These are phyloP conservation scores for Calonectria hawksworthii DNA, from an alignment of 2,329 filamentous ascomycete species.

Conservation along the genomic window DNA sequence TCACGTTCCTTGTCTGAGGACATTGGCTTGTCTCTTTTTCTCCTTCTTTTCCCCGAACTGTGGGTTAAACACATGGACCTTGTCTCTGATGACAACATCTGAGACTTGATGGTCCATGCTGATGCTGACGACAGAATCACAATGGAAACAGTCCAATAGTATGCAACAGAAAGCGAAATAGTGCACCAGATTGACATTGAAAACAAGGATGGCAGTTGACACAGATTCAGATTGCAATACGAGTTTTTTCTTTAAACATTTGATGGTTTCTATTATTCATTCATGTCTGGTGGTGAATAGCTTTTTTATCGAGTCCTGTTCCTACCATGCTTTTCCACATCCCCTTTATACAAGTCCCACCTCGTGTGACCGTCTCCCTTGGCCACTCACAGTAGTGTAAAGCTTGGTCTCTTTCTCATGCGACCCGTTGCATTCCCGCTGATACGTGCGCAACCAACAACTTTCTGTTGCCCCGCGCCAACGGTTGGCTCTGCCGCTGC, in stretches of 20 bases:
- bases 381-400: conserved; percentile 21
- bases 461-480: conserved; percentile 9
- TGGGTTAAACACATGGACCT: neutral
- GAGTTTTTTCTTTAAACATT: conserved; percentile 4
- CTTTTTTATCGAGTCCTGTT: conserved; percentile 36
- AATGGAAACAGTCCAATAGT: neutral
- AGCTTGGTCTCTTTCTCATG: conserved; percentile 19
- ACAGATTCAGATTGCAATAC: neutral
- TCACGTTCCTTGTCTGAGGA: neutral
- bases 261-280: conserved; percentile 44
- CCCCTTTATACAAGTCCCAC: conserved; percentile 35
- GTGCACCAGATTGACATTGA: neutral
- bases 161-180: neutral
- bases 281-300: conserved; percentile 31
- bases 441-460: neutral
- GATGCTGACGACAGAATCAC: neutral
- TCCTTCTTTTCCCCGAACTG: neutral
- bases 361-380: conserved; percentile 31
- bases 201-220: too few relatives aligned
- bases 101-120: neutral
- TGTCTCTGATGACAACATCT: neutral
- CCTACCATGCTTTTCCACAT: conserved; percentile 14
- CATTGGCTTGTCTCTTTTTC: neutral
- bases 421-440: conserved; percentile 12
- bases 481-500: conserved; percentile 2